phyloP scores from a whole-genome alignment of 345 rosid species.

The Melaleuca quinquenervia region DNA sequence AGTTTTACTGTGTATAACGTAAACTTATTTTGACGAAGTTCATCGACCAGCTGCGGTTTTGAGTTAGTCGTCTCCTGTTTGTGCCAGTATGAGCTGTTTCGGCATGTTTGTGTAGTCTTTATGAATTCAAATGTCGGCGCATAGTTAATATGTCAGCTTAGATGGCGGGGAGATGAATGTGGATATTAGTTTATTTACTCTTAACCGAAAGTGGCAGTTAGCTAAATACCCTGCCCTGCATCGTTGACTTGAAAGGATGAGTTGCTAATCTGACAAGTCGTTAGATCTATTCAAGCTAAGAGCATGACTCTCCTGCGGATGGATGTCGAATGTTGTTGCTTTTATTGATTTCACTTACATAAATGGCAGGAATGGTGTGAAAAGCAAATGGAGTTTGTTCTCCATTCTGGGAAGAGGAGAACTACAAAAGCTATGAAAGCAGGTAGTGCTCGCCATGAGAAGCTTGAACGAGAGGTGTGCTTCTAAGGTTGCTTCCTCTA shows the following conservation, averaged over 20 bases:
- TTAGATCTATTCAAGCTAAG: not conserved
- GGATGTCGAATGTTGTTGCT: not conserved
- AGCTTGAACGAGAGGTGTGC: constrained; percentile 66
- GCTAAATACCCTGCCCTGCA: not conserved
- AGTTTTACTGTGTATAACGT: not conserved
- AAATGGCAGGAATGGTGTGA: constrained; percentile 80
- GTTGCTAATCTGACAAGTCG: not conserved
- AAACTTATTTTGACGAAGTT: not conserved
- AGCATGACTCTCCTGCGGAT: not conserved
- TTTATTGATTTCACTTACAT: not conserved
- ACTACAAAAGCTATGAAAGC: constrained; percentile 56
- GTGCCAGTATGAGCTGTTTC: not conserved
- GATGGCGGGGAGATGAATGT: not conserved
- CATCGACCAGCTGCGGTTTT: not conserved
- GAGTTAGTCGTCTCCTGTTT: not conserved
- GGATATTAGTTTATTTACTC: not conserved
- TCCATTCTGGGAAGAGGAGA: constrained; percentile 26
- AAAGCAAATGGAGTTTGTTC: constrained; percentile 59
- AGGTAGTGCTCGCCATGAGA: constrained; percentile 60
- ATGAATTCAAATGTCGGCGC: not conserved
- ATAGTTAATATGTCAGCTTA: not conserved
- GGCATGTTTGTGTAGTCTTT: not conserved
- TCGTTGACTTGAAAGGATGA: not conserved
- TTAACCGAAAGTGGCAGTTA: not conserved
- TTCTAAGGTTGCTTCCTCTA: not conserved